Evolutionary conservation across 2,329 filamentous ascomycete species (phyloP).

Genomic region (Sclerotinia borealis): DNA sequence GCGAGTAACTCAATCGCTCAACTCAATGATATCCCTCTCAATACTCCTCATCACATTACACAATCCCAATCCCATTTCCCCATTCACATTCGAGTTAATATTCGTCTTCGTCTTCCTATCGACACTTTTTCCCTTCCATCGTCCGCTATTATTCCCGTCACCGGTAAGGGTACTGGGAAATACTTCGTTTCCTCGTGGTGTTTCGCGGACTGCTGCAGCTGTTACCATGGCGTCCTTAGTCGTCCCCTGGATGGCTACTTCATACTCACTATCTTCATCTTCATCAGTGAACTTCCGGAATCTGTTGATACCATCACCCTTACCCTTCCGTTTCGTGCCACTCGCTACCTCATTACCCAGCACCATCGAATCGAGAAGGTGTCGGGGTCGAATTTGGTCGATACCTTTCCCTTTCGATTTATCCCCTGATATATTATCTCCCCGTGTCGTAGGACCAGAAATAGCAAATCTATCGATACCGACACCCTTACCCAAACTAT

Average conservation of each 20-base stretch:
- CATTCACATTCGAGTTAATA: not conserved
- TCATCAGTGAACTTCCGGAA: not conserved
- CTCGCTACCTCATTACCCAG: not conserved
- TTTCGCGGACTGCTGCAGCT: not conserved
- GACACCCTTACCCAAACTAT: not conserved
- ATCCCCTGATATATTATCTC: too few species aligned
- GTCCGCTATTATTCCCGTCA: not conserved
- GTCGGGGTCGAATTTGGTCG: not conserved
- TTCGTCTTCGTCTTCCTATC: not conserved
- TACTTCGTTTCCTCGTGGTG: not conserved
- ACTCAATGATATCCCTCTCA: not conserved
- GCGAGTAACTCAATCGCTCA: not conserved
- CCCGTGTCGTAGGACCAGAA: not conserved
- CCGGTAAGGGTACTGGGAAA: not conserved
- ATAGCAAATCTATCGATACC: not conserved
- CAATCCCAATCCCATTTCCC: not conserved
- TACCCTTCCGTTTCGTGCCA: not conserved
- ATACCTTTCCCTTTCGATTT: not conserved
- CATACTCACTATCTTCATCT: too few species aligned
- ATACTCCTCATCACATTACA: not conserved
- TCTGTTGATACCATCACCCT: not conserved
- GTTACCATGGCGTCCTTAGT: not conserved
- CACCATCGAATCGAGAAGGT: not conserved
- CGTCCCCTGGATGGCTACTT: not conserved
- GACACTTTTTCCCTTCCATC: conserved; percentile 2